Evolutionary conservation across 345 rosid genomes (phyloP).

Genomic region (Syzygium jambos): DNA sequence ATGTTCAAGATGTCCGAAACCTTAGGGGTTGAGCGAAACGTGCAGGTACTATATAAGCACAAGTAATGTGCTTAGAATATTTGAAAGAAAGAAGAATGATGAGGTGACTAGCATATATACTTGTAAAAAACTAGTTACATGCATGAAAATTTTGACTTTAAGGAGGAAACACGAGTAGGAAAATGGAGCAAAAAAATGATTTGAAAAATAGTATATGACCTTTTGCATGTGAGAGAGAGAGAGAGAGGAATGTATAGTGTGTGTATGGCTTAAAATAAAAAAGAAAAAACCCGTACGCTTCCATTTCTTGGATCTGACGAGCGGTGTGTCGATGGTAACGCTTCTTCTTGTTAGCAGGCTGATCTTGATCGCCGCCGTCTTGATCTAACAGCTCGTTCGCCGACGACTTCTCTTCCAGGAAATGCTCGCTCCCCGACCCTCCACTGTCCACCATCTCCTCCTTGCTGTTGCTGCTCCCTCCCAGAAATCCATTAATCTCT

Average conservation of each 20-base stretch:
- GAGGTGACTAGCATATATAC: neutral
- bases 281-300: slow-evolving; percentile 46
- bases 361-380: slow-evolving; percentile 11
- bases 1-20: neutral
- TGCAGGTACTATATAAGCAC: neutral
- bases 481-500: slow-evolving; percentile 39
- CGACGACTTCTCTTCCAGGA: slow-evolving; percentile 46
- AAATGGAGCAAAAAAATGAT: neutral
- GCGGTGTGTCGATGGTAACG: slow-evolving; percentile 91
- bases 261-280: neutral
- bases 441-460: slow-evolving; percentile 69
- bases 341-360: slow-evolving; percentile 61
- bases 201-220: neutral
- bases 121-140: neutral
- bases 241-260: neutral
- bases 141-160: neutral
- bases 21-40: neutral
- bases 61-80: neutral
- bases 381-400: slow-evolving; percentile 49
- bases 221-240: neutral
- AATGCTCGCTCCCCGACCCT: slow-evolving; percentile 82
- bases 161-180: neutral
- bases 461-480: slow-evolving; percentile 31
- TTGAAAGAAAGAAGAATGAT: neutral
- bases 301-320: slow-evolving; percentile 96